A percentile compares a stretch with the other conserved stretches of the same genome.
These are phyloP conservation scores for Phaeomoniella chlamydospora DNA, from an alignment of 2,329 filamentous ascomycete species.

Conservation along the genomic window DNA sequence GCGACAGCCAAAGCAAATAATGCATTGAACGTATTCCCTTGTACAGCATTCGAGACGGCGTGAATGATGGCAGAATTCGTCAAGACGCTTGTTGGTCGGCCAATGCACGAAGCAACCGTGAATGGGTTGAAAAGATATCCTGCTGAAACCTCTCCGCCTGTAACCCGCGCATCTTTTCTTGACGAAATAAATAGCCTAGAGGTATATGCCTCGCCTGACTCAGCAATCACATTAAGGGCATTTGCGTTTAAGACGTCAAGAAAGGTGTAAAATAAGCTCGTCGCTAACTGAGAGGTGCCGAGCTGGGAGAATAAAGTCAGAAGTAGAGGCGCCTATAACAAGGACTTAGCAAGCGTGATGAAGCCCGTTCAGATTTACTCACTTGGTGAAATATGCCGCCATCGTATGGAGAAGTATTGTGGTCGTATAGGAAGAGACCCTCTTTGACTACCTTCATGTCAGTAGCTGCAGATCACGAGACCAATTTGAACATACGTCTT, in stretches of 20 bases:
- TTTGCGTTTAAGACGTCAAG: slow-evolving; percentile 73
- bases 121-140: slow-evolving; percentile 94
- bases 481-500: slow-evolving; percentile 59
- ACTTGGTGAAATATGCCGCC: slow-evolving; percentile 69
- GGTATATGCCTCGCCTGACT: slow-evolving; percentile 63
- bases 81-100: slow-evolving; percentile 76
- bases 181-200: slow-evolving; percentile 67
- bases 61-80: slow-evolving; percentile 78
- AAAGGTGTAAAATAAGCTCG: slow-evolving; percentile 63
- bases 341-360: not conserved
- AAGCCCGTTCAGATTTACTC: slow-evolving; percentile 3
- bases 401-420: slow-evolving; percentile 94
- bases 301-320: slow-evolving; percentile 84
- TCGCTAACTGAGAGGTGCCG: slow-evolving; percentile 57
- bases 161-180: slow-evolving; percentile 37
- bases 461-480: too few relatives aligned
- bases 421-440: slow-evolving; percentile 86
- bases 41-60: slow-evolving; percentile 66
- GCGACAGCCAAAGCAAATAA: slow-evolving; percentile 79
- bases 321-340: slow-evolving; percentile 68
- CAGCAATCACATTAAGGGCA: slow-evolving; percentile 64
- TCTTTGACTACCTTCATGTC: slow-evolving; percentile 58
- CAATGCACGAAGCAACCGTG: slow-evolving; percentile 79
- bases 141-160: slow-evolving; percentile 7
- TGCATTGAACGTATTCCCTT: slow-evolving; percentile 57